Conservation (phyloP, 768 basidiomycete genomes). For the Hemileccinum impolitum region DNA sequence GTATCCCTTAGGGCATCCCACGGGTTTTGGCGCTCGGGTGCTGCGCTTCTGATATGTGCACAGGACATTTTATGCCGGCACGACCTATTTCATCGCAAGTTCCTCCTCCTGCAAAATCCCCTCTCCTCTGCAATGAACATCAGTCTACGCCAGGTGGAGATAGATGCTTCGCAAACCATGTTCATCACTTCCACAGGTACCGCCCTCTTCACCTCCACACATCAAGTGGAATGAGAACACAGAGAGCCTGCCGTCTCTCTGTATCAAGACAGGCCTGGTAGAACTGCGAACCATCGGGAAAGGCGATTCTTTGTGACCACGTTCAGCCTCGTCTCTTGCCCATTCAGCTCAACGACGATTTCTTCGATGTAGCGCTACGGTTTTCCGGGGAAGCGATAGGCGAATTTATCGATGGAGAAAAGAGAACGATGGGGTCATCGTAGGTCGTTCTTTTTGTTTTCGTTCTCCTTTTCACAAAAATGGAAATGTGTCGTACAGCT, state of each 20-base stretch:
- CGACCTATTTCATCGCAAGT: too few species aligned
- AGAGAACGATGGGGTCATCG: background rate
- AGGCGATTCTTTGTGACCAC: constrained; percentile 1
- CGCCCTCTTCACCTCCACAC: constrained; percentile 10
- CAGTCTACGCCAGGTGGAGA: constrained; percentile 15
- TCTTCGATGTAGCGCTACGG: background rate
- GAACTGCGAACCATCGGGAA: background rate
- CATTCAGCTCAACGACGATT: background rate
- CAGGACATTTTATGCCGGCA: too few species aligned
- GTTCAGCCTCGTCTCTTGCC: background rate
- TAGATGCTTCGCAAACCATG: constrained; percentile 7
- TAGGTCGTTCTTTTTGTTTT: background rate
- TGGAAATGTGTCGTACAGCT: constrained; percentile 2
- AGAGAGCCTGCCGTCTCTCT: background rate
- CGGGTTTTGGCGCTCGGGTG: too few species aligned
- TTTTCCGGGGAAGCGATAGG: constrained; percentile 10
- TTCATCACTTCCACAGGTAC: constrained; percentile 17
- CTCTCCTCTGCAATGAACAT: constrained; percentile 12
- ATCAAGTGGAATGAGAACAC: constrained; percentile 15
- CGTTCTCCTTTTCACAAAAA: too few species aligned
- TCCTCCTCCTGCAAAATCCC: background rate
- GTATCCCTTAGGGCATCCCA: too few species aligned
- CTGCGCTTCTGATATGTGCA: too few species aligned
- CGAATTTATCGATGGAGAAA: constrained; percentile 12
- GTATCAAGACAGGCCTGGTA: background rate